These are phyloP conservation scores for Mycena rebaudengoi DNA, from an alignment of 768 basidiomycete genomes.

Conservation along the genomic window DNA sequence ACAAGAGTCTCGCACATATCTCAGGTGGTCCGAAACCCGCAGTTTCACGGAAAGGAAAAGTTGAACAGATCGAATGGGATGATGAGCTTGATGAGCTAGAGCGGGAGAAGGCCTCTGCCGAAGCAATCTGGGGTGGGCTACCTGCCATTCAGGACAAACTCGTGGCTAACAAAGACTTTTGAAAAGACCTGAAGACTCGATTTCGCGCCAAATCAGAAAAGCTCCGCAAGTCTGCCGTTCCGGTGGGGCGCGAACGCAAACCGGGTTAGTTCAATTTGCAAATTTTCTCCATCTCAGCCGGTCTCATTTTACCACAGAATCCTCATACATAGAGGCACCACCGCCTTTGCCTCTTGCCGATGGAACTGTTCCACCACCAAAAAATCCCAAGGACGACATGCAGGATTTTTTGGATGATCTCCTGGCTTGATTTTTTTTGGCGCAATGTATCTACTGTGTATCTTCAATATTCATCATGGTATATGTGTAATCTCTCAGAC, in stretches of 20 bases:
- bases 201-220: conserved; percentile 65
- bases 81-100: conserved; percentile 68
- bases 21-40: conserved; percentile 31
- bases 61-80: conserved; percentile 75
- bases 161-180: background rate
- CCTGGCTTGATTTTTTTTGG: no score
- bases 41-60: conserved; percentile 65
- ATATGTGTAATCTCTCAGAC: no score
- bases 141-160: no score
- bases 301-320: no score
- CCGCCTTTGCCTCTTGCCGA: no score
- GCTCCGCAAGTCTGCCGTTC: conserved; percentile 40
- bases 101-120: conserved; percentile 76
- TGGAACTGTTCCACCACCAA: no score
- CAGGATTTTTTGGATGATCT: no score
- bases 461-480: no score
- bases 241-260: conserved; percentile 44
- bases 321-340: no score
- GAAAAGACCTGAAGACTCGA: conserved; percentile 64
- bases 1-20: conserved; percentile 64
- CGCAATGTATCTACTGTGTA: no score
- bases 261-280: conserved; percentile 37
- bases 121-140: conserved; percentile 73
- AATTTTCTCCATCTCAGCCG: no score
- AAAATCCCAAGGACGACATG: no score